Percentiles rank a stretch among this genome's conserved stretches.
Evolutionary conservation across 2,329 filamentous ascomycete species (phyloP).

Genomic region (Sporothrix euskadiensis): DNA sequence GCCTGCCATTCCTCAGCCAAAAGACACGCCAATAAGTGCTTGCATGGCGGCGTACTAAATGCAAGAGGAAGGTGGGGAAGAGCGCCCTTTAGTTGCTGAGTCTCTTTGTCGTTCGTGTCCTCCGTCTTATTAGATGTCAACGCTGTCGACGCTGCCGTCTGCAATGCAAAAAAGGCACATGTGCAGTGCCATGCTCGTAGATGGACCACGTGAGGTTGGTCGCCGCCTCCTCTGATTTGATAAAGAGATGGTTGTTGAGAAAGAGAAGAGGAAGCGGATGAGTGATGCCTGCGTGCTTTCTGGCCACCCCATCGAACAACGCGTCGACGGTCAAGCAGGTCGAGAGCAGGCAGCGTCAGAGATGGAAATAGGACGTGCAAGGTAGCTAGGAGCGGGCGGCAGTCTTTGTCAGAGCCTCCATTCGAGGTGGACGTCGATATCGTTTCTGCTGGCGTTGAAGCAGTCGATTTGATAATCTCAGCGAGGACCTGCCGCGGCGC

Average conservation of each 20-base stretch:
- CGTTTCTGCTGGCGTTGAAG: constrained; percentile 36
- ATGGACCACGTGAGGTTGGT: constrained; percentile 66
- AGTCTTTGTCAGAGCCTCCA: constrained; percentile 33
- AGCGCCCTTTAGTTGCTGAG: constrained; percentile 15
- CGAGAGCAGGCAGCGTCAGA: constrained; percentile 78
- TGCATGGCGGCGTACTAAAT: constrained; percentile 60
- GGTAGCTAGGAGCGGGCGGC: constrained; percentile 65
- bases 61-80: background rate
- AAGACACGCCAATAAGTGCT: constrained; percentile 84
- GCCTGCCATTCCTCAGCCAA: constrained; percentile 65
- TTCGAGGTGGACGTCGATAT: background rate
- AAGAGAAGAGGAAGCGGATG: background rate
- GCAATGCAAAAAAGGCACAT: constrained; percentile 80
- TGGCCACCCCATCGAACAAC: constrained; percentile 56
- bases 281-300: constrained; percentile 33
- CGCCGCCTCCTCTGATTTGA: constrained; percentile 35
- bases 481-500: constrained; percentile 50
- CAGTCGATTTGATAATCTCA: constrained; percentile 50
- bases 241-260: constrained; percentile 27
- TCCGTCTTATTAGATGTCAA: constrained; percentile 7
- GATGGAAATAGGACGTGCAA: constrained; percentile 83
- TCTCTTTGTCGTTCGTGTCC: constrained; percentile 28
- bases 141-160: constrained; percentile 19
- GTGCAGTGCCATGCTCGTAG: constrained; percentile 82
- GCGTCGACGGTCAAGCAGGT: constrained; percentile 77